These are phyloP conservation scores for Xylaria arbuscula DNA, from an alignment of 2,329 filamentous ascomycete genomes.

Conservation along the genomic window DNA sequence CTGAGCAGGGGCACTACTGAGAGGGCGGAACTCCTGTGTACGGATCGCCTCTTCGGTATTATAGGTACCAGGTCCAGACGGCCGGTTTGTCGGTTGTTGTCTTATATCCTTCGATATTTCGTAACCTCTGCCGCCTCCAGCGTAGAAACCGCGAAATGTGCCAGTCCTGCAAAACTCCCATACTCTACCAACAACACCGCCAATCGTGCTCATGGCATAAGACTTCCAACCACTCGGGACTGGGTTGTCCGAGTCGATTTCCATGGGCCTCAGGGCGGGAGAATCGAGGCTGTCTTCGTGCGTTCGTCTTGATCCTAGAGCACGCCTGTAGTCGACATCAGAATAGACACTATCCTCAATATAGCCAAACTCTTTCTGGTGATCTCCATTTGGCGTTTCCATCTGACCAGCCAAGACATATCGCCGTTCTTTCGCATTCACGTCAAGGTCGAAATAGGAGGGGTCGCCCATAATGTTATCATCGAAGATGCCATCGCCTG, in stretches of 20 bases:
- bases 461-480: constrained; percentile 47
- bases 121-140: constrained; percentile 82
- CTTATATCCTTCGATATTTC: constrained; percentile 56
- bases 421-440: constrained; percentile 45
- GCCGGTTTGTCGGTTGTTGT: constrained; percentile 30
- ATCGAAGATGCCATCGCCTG: constrained; percentile 44
- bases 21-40: constrained; percentile 34
- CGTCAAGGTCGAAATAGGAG: constrained; percentile 35
- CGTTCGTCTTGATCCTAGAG: constrained; percentile 60
- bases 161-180: constrained; percentile 83
- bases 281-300: constrained; percentile 55
- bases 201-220: constrained; percentile 70
- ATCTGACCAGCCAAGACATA: constrained; percentile 67
- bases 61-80: constrained; percentile 44
- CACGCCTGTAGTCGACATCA: constrained; percentile 66
- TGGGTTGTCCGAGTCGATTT: constrained; percentile 34
- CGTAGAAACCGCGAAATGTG: constrained; percentile 85
- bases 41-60: constrained; percentile 46
- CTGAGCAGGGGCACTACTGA: constrained; percentile 50
- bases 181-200: constrained; percentile 78
- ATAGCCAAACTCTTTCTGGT: constrained; percentile 44
- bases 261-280: constrained; percentile 47
- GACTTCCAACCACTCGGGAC: constrained; percentile 63
- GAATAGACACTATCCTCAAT: constrained; percentile 68
- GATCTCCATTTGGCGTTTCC: constrained; percentile 57